Conservation (phyloP, 148 eudicot genomes). For the Rhododendron henanense region DNA sequence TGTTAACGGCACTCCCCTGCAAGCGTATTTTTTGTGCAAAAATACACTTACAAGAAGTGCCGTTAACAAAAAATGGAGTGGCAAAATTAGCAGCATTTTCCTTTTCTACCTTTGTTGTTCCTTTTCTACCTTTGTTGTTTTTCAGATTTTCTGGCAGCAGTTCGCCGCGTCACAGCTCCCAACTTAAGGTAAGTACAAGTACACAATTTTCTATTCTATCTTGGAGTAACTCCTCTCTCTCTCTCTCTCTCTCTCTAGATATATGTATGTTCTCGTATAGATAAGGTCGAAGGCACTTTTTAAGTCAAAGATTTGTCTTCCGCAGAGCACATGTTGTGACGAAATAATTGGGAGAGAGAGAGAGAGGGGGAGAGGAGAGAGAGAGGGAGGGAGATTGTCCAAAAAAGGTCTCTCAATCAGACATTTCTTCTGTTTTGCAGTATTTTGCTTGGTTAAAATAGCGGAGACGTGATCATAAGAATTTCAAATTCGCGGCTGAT, state of each 20-base stretch:
- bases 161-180: background rate
- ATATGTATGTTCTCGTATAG: background rate
- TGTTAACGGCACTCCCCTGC: no score
- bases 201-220: background rate
- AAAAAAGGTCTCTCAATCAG: background rate
- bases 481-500: background rate
- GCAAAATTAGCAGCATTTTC: no score
- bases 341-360: background rate
- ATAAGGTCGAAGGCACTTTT: background rate
- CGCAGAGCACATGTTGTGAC: background rate
- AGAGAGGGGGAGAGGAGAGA: background rate
- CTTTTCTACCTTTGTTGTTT: background rate
- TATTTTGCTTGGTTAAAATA: background rate
- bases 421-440: background rate
- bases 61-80: no score
- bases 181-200: background rate
- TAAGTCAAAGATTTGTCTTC: conserved; percentile 11
- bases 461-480: background rate
- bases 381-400: background rate
- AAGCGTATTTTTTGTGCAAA: no score
- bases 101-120: background rate
- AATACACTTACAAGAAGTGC: no score
- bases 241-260: background rate
- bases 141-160: background rate
- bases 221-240: background rate